Evolutionary conservation across 2,329 filamentous ascomycete species (phyloP).

Genomic region (Acrocalymma vagum): DNA sequence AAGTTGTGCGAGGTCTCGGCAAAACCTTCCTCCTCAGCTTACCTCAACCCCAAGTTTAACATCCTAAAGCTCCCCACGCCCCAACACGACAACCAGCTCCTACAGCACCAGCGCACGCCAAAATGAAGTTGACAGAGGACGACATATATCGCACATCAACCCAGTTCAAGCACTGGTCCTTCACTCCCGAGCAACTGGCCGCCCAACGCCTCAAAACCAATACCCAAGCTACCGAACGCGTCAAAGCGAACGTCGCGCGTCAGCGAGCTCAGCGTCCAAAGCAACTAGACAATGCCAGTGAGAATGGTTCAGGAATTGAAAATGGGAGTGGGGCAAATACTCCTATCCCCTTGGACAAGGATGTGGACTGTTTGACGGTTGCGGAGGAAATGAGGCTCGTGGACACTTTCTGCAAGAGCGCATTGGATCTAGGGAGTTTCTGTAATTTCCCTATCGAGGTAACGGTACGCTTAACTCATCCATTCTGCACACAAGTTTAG

Average conservation of each 20-base stretch:
- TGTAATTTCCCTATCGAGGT: constrained; percentile 69
- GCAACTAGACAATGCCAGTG: constrained; percentile 42
- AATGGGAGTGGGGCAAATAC: constrained; percentile 44
- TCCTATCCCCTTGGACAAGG: constrained; percentile 48
- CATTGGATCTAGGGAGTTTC: constrained; percentile 64
- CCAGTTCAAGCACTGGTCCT: constrained; percentile 93
- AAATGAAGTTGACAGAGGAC: constrained; percentile 77
- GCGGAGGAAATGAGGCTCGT: constrained; percentile 85
- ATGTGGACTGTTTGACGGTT: constrained; percentile 81
- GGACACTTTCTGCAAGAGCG: constrained; percentile 76
- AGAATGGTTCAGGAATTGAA: constrained; percentile 34
- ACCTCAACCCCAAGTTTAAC: too few species aligned
- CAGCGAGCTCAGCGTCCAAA: constrained; percentile 47
- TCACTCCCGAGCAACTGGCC: constrained; percentile 75
- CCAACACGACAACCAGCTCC: too few species aligned
- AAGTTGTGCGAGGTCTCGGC: too few species aligned
- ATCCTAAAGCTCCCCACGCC: too few species aligned
- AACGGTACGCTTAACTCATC: constrained; percentile 53
- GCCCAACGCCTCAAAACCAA: constrained; percentile 82
- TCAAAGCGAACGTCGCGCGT: constrained; percentile 65
- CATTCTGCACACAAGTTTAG: background rate
- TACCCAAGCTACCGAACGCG: constrained; percentile 74
- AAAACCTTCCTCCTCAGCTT: too few species aligned
- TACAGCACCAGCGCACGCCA: constrained; percentile 10
- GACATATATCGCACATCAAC: constrained; percentile 88